A percentile compares a stretch with the other conserved stretches of the same genome.
These are phyloP conservation scores for Trypanosoma vivax DNA, from an alignment of 208 protist species.

Conservation along the genomic window DNA sequence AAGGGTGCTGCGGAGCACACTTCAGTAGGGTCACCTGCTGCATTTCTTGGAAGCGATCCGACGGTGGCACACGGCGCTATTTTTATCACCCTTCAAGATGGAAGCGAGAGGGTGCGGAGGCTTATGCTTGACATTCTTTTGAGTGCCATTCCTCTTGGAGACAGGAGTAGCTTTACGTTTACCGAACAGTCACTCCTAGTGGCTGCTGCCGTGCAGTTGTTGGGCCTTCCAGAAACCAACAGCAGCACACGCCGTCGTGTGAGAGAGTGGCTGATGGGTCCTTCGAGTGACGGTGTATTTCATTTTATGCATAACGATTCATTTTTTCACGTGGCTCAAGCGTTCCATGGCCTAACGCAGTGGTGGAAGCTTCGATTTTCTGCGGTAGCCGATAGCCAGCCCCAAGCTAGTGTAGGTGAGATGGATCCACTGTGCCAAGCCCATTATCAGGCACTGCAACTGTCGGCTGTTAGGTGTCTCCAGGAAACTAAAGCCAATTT, in stretches of 20 bases:
- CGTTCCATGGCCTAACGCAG: slow-evolving; percentile 6
- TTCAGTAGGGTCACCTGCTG: not conserved
- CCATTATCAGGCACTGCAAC: slow-evolving; percentile 11
- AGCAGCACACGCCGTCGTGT: slow-evolving; percentile 31
- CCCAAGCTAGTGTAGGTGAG: not conserved
- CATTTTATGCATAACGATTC: slow-evolving; percentile 8
- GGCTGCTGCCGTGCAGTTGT: slow-evolving; percentile 37
- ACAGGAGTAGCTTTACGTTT: slow-evolving; percentile 16
- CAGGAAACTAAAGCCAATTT: too few relatives aligned
- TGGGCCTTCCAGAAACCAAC: slow-evolving; percentile 29
- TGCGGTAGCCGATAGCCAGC: not conserved
- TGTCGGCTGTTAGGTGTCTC: slow-evolving; percentile 1
- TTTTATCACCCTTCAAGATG: slow-evolving; percentile 37
- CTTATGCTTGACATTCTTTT: slow-evolving; percentile 43
- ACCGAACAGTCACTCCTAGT: slow-evolving; percentile 36
- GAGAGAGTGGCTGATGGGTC: slow-evolving; percentile 22
- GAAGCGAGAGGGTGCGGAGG: slow-evolving; percentile 27
- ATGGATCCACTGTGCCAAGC: not conserved
- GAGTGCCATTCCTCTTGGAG: slow-evolving; percentile 24
- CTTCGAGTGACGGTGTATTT: not conserved
- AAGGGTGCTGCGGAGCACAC: not conserved
- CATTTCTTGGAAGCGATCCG: slow-evolving; percentile 15
- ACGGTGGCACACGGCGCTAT: slow-evolving; percentile 20
- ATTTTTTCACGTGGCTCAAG: slow-evolving; percentile 12
- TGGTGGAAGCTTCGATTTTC: slow-evolving; percentile 13